Conservation (phyloP, 257 asterid species). For the Orobanche coerulescens region DNA sequence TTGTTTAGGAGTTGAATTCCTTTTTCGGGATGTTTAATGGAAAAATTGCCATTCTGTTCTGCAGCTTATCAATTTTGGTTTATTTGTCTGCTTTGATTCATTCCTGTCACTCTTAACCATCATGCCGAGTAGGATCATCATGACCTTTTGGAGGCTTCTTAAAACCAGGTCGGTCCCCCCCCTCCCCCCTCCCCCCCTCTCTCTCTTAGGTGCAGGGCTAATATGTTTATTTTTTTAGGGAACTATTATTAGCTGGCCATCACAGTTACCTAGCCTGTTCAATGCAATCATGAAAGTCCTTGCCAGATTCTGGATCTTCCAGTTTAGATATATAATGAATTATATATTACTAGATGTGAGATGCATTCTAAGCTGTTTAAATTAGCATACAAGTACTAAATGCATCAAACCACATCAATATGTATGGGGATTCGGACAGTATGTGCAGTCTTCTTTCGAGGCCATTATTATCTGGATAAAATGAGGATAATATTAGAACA, state of each 20-base stretch:
- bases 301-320: background rate
- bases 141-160: constrained; percentile 57
- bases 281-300: background rate
- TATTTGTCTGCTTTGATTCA: constrained; percentile 89
- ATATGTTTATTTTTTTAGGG: background rate
- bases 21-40: constrained; percentile 13
- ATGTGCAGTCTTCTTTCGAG: background rate
- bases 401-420: background rate
- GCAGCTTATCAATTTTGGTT: constrained; percentile 90
- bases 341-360: background rate
- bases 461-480: background rate
- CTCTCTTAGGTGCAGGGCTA: background rate
- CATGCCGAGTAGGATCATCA: constrained; percentile 80
- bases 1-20: constrained; percentile 16
- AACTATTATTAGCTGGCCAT: background rate
- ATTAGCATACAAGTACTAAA: background rate
- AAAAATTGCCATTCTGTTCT: constrained; percentile 20
- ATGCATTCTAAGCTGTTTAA: background rate
- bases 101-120: constrained; percentile 86
- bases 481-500: background rate
- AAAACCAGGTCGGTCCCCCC: constrained; percentile 63
- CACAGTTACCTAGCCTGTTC: background rate
- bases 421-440: background rate
- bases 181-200: background rate
- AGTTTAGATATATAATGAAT: background rate